Conservation (phyloP, 176 grass and related monocot species). For the Musa itinerans region DNA sequence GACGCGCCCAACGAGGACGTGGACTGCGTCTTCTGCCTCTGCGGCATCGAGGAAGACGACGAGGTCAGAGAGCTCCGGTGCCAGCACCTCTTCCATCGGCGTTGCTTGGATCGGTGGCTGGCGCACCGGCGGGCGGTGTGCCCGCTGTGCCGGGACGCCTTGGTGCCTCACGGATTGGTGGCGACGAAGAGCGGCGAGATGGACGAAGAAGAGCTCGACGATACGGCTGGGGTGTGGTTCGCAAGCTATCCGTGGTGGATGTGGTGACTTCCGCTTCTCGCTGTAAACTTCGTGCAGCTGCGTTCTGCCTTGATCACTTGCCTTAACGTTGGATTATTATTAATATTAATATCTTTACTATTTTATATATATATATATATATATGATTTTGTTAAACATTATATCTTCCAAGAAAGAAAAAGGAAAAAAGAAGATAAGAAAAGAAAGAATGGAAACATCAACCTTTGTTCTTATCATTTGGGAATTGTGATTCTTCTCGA, state of each 20-base stretch:
- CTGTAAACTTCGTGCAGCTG: too few relatives aligned
- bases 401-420: too few relatives aligned
- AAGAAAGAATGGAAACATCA: too few relatives aligned
- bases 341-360: too few relatives aligned
- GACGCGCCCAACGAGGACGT: not conserved
- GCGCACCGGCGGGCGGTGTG: constrained; percentile 29
- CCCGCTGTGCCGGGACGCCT: constrained; percentile 53
- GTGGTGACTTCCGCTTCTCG: not conserved
- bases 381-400: too few relatives aligned
- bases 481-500: too few relatives aligned
- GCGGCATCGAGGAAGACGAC: constrained; percentile 43
- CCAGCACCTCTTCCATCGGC: constrained; percentile 47
- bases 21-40: constrained; percentile 52
- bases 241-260: not conserved
- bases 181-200: not conserved
- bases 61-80: constrained; percentile 56
- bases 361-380: too few relatives aligned
- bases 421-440: too few relatives aligned
- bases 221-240: not conserved
- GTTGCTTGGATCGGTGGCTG: constrained; percentile 55
- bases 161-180: constrained; percentile 9
- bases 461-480: too few relatives aligned
- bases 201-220: constrained; percentile 16
- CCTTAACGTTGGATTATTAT: too few relatives aligned
- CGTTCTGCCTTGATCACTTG: too few relatives aligned